Evolutionary conservation across 768 basidiomycete species (phyloP), one percentile per base, ranked within the genome.

Genomic region (Rhizopogon vesiculosus): DNA sequence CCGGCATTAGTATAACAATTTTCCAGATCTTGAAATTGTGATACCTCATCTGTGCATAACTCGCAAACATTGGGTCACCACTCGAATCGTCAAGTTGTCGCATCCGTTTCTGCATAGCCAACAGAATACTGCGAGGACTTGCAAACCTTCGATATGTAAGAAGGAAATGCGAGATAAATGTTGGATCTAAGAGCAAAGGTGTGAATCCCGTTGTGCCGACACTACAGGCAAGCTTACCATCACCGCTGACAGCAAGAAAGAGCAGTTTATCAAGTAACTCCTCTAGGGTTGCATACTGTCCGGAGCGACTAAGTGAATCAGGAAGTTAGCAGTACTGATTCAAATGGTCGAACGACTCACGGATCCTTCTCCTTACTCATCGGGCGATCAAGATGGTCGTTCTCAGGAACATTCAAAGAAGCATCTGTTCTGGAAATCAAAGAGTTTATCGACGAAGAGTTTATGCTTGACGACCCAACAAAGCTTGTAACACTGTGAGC

Each of bases 21-120:
- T 48, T 25, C 29, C 42, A 12, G 8, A 31, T 25, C 19, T 6
- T 4, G 61, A 43, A 42, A 19, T 33, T 15, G 22, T 54, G 68
- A 44, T 62, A 90, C 91, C 86, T 83, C 89, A 93, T 91, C 67
- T 93, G 91, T 7, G 89, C 90, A 69, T 86, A 93, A 62, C 85
- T 88, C 7, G 89, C 89, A 70, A 93, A 88, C 83, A 92, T 86
- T 1, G 87, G 87, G 72, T 93, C 90, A 7, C 83, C 83, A 12
- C 81, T 78, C 16, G 86, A 82, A 53, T 81, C 80, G 63, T 88
- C 86, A 13, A 93, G 74, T 59, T 86, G 83, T 35, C 87, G 82
- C 81, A 93, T 87, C 45, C 89, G 84, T 65, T 91, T 89, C 69
- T 92, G 89, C 87, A 94, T 91, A 5, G 89, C 87, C 44, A 92